Percentiles rank a stretch among this genome's conserved stretches.
Conservation (phyloP, 2,329 filamentous ascomycete genomes). For the Botrytis medusae region DNA sequence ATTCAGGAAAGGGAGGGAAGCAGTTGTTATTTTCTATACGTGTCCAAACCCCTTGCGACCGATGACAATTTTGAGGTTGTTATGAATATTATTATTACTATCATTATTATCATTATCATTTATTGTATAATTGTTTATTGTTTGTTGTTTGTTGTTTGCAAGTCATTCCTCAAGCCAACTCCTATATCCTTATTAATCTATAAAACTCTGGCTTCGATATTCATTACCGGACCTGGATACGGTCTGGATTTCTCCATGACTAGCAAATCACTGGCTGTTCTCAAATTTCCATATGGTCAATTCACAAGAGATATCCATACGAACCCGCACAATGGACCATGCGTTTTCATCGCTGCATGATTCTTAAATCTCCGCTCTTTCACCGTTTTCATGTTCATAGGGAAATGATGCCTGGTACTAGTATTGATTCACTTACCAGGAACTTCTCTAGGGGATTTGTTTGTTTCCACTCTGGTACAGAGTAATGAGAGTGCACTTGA, state of each 20-base stretch:
- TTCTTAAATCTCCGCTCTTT: slow-evolving; percentile 9
- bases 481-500: not conserved
- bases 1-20: not conserved
- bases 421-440: not conserved
- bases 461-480: not conserved
- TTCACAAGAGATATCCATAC: not conserved
- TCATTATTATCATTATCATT: not conserved
- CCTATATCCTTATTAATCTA: not conserved
- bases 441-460: not conserved
- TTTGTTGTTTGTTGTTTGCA: not conserved
- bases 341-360: slow-evolving; percentile 12
- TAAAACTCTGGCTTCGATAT: not conserved
- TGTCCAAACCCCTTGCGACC: not conserved
- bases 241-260: not conserved
- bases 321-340: not conserved
- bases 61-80: not conserved
- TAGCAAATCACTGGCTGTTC: not conserved
- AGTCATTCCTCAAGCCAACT: not conserved
- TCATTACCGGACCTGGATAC: not conserved
- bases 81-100: not conserved
- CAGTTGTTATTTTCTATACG: not conserved
- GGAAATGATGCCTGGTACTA: not conserved
- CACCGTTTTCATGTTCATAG: slow-evolving; percentile 7
- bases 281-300: not conserved
- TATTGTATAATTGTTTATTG: not conserved